Evolutionary conservation across 2,329 filamentous ascomycete genomes (phyloP).

Genomic region (Rasamsonia emersonii): DNA sequence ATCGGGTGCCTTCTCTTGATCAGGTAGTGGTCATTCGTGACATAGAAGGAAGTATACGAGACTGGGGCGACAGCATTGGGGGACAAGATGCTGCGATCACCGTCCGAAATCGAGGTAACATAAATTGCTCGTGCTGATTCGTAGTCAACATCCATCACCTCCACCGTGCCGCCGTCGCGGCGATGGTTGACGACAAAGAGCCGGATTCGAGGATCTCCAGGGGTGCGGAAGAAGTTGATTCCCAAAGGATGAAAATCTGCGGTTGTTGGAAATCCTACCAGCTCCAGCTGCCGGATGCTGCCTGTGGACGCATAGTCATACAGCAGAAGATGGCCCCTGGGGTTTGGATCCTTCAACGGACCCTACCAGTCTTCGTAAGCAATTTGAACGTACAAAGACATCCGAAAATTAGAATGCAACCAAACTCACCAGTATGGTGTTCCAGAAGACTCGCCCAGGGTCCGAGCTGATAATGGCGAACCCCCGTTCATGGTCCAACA

Average conservation of each 20-base stretch:
- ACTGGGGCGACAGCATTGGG: conserved; percentile 10
- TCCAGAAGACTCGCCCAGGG: conserved; percentile 9
- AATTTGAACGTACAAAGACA: not conserved
- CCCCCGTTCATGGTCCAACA: conserved; percentile 10
- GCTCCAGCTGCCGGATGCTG: conserved; percentile 6
- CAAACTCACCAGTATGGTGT: conserved; percentile 8
- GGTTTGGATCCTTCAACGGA: conserved; percentile 4
- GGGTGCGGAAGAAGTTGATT: conserved; percentile 9
- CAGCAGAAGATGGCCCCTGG: conserved; percentile 8
- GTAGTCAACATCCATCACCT: conserved; percentile 13
- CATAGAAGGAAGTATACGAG: conserved; percentile 12
- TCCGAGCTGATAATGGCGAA: conserved; percentile 12
- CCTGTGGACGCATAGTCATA: conserved; percentile 11
- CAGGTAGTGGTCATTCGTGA: conserved; percentile 12
- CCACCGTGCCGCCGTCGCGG: conserved; percentile 7
- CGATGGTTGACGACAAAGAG: conserved; percentile 12
- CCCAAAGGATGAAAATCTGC: conserved; percentile 10
- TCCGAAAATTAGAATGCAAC: not conserved
- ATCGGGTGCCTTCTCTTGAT: conserved; percentile 9
- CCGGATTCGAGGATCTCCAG: conserved; percentile 5
- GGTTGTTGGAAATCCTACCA: conserved; percentile 4
- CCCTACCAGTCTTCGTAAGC: conserved; percentile 1
- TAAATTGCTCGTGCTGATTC: conserved; percentile 9
- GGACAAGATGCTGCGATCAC: conserved; percentile 9
- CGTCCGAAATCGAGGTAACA: conserved; percentile 9